phyloP scores from a whole-genome alignment of 164 flowering plant genomes.

The Vitis vinifera region ASM3070453v1 NC_081810.1:17658001-17658500 shows the following conservation, averaged over 20 bases:
- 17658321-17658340: neutral
- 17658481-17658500: too few species aligned
- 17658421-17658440: too few species aligned
- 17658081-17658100: neutral
- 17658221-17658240: neutral
- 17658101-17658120: neutral
- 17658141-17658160: neutral
- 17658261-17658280: neutral
- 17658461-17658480: too few species aligned
- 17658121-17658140: neutral
- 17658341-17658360: slow-evolving; percentile 5
- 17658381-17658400: slow-evolving; percentile 2
- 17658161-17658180: neutral
- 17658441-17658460: too few species aligned
- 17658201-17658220: neutral
- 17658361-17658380: slow-evolving; percentile 9
- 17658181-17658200: neutral
- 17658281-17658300: neutral
- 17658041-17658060: too few species aligned
- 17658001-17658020: too few species aligned
- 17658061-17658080: too few species aligned
- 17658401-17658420: neutral
- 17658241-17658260: neutral
- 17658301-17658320: neutral
- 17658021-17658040: too few species aligned